A percentile compares a stretch with the other conserved stretches of the same genome.
Conservation (phyloP, 331 rosid genomes). For the Acacia pycnantha region DNA sequence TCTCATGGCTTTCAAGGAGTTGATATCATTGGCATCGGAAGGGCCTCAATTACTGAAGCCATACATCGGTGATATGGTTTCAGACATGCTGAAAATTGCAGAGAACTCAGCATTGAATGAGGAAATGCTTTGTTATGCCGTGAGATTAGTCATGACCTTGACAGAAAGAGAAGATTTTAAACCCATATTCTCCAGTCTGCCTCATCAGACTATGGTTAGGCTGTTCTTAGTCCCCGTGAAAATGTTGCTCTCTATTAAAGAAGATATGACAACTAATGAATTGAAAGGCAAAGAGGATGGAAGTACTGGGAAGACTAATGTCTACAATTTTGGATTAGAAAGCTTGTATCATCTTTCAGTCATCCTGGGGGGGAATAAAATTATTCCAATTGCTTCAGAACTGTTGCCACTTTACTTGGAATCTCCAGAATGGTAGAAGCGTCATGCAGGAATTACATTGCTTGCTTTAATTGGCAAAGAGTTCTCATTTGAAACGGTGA, state of each 20-base stretch:
- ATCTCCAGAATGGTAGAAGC: constrained; percentile 35
- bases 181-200: constrained; percentile 5
- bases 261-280: background rate
- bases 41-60: constrained; percentile 33
- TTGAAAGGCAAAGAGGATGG: background rate
- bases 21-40: constrained; percentile 18
- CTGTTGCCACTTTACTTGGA: constrained; percentile 27
- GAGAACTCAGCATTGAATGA: constrained; percentile 25
- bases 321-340: constrained; percentile 31
- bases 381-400: constrained; percentile 14
- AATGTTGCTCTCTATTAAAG: constrained; percentile 19
- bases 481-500: constrained; percentile 49
- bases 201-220: constrained; percentile 19
- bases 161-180: constrained; percentile 30
- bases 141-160: constrained; percentile 31
- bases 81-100: constrained; percentile 42
- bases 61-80: constrained; percentile 36
- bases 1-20: constrained; percentile 32
- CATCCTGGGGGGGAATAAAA: constrained; percentile 27
- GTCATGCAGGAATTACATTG: constrained; percentile 42
- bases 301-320: constrained; percentile 13
- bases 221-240: constrained; percentile 30
- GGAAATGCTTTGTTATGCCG: constrained; percentile 26
- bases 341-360: constrained; percentile 34
- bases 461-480: constrained; percentile 31